Evolutionary conservation across 2,329 filamentous ascomycete species (phyloP).

Genomic region (Penicillium sp.): DNA sequence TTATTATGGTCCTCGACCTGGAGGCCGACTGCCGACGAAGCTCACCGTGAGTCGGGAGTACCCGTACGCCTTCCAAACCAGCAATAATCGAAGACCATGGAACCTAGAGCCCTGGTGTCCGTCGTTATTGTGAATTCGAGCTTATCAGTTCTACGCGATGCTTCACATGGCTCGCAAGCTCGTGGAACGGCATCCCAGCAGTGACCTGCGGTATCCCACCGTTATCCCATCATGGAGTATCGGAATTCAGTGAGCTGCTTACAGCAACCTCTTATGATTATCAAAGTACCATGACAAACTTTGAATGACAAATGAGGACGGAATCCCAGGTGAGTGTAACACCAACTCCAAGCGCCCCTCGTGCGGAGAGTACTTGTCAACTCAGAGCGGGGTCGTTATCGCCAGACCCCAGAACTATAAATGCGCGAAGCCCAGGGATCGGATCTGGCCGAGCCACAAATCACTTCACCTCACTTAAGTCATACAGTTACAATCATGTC

Average conservation of each 20-base stretch:
- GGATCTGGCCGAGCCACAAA: background rate
- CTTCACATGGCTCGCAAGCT: background rate
- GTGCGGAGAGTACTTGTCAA: slow-evolving; percentile 11
- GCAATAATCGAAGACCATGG: background rate
- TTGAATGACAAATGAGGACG: background rate
- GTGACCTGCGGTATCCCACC: background rate
- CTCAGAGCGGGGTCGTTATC: slow-evolving; percentile 18
- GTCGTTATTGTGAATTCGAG: background rate
- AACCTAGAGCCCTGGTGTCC: background rate
- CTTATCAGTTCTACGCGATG: background rate
- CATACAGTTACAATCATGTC: slow-evolving; percentile 15
- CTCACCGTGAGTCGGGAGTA: too few relatives aligned
- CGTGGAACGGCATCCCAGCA: background rate
- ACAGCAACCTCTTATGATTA: background rate
- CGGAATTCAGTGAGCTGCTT: background rate
- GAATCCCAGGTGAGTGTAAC: background rate
- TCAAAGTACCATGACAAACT: background rate
- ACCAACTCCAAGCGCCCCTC: slow-evolving; percentile 11
- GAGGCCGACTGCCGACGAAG: too few relatives aligned
- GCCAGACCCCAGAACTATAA: slow-evolving; percentile 14
- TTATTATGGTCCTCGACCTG: too few relatives aligned
- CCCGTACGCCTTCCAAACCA: too few relatives aligned
- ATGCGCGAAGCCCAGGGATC: background rate
- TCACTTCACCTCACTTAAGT: background rate
- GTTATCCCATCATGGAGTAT: background rate